A percentile compares a stretch with the other conserved stretches of the same genome.
Evolutionary conservation across 495 filamentous ascomycete species (phyloP).

Genomic region (Geopyxis carbonaria): DNA sequence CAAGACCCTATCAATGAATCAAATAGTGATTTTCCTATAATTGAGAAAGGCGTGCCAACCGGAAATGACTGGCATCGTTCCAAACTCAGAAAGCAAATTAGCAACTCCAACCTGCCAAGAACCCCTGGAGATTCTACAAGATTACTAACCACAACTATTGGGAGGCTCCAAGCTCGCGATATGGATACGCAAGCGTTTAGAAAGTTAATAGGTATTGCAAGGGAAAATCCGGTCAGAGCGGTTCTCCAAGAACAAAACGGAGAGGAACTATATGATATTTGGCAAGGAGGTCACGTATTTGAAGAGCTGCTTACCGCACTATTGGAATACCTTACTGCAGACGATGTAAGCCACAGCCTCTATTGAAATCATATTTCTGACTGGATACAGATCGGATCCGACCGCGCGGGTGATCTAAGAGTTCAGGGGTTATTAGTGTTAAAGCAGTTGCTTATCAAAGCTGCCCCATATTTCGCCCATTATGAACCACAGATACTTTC

Average conservation of each 20-base stretch:
- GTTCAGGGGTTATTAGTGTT: slow-evolving; percentile 69
- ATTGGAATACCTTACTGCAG: slow-evolving; percentile 53
- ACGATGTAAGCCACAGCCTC: slow-evolving; percentile 4
- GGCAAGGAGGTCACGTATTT: slow-evolving; percentile 40
- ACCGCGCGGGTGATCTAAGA: slow-evolving; percentile 56
- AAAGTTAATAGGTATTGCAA: slow-evolving; percentile 65
- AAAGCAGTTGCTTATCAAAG: slow-evolving; percentile 54
- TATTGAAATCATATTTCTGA: neutral
- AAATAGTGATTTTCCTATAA: slow-evolving; percentile 32
- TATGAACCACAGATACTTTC: slow-evolving; percentile 39
- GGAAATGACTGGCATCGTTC: slow-evolving; percentile 26
- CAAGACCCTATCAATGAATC: slow-evolving; percentile 41
- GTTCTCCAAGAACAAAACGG: slow-evolving; percentile 36
- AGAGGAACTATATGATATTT: slow-evolving; percentile 31
- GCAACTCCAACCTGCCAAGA: slow-evolving; percentile 27
- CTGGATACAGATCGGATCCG: slow-evolving; percentile 28
- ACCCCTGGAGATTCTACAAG: slow-evolving; percentile 34
- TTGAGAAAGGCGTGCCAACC: slow-evolving; percentile 15
- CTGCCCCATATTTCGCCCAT: slow-evolving; percentile 48
- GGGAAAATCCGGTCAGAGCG: slow-evolving; percentile 39
- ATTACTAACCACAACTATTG: slow-evolving; percentile 59
- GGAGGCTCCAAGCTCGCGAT: slow-evolving; percentile 47
- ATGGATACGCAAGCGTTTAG: slow-evolving; percentile 81
- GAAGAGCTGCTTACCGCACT: slow-evolving; percentile 55
- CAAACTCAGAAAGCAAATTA: slow-evolving; percentile 21